Base-by-base conservation (phyloP, 1,284 basidiomycete species). In the Singerocomus inundabilis region DNA sequence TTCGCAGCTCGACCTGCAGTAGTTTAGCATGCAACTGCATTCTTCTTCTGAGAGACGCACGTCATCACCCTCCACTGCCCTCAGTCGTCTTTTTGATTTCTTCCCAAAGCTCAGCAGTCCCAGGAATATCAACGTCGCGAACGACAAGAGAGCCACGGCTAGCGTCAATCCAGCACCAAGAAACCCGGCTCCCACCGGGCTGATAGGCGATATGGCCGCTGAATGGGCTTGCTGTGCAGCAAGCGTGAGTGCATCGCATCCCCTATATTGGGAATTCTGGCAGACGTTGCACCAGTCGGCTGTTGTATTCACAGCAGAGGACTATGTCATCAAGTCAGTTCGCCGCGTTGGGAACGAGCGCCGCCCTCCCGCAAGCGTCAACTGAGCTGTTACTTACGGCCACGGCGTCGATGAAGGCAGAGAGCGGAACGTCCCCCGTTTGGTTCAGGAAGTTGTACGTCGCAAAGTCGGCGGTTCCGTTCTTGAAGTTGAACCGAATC, bases 401-500 rank as follows among this genome's bases (percentile, higher is more conserved):
- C 32, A 89, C 66, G 25, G 72, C 70, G 48, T 74, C 60, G 16
- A 80, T 65, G 63, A 91, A 85, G 1, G 68, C 71, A 10, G 76
- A 72, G 25, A 91, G 67, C 9, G 81, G 76, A 8, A 84, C 72
- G 61, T 80, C 81, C n/a, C 69, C 73, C 5, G 80, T 74, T 6
- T 72, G 77, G 56, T 80, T 80, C 57, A 89, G 74, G 72, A 89
- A 84, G 55, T 74, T 72, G 64, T 87, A 78, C 6, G 76, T 77
- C 43, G 75, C 70, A 61, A 82, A 83, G 37, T 74, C 67, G 33
- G 67, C 69, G 1, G 87, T 84, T 9, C 88, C 89, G 63, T 93
- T 93, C 67, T 85, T 84, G 76, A 92, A 91, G 62, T 82, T 84
- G 69, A 91, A 78, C 29, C 84, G 79, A 43, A 93, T 65, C 53